Percentiles rank a stretch among this genome's conserved stretches.
Conservation (phyloP, 1,139 yeast genomes). For the Eremothecium sinecaudum region DNA sequence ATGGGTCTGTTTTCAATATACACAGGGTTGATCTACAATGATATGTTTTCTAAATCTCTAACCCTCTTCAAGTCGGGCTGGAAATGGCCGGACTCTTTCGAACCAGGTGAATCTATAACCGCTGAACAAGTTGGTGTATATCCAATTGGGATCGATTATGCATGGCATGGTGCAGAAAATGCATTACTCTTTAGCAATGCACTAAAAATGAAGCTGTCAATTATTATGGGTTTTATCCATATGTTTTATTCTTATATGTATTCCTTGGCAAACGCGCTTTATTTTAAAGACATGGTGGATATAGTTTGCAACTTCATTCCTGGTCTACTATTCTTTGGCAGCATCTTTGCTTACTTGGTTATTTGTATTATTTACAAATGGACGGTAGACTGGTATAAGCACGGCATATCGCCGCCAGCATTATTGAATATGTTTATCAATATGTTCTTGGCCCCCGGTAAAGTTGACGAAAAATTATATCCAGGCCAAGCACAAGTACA, state of each 20-base stretch:
- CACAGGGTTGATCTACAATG: conserved; percentile 90
- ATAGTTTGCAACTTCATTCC: conserved; percentile 91
- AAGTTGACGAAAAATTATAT: conserved; percentile 70
- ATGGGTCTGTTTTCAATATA: conserved; percentile 94
- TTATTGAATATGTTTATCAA: conserved; percentile 87
- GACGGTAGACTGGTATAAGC: conserved; percentile 84
- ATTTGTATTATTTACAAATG: conserved; percentile 85
- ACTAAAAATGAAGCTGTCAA: conserved; percentile 91
- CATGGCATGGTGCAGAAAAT: conserved; percentile 97
- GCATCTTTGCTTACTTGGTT: conserved; percentile 86
- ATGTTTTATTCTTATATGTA: conserved; percentile 87
- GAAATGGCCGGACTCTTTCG: conserved; percentile 76
- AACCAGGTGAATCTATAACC: conserved; percentile 49
- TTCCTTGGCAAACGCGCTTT: conserved; percentile 71
- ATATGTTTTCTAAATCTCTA: conserved; percentile 84
- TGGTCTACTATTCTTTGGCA: conserved; percentile 87
- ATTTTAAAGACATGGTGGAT: conserved; percentile 69
- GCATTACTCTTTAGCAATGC: conserved; percentile 84
- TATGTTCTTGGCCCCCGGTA: conserved; percentile 93
- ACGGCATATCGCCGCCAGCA: conserved; percentile 78
- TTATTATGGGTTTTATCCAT: conserved; percentile 88
- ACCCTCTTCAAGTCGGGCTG: conserved; percentile 80
- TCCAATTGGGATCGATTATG: conserved; percentile 81
- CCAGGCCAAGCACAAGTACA: conserved; percentile 80
- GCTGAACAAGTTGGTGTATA: conserved; percentile 65